Evolutionary conservation across 306 rosid genomes (phyloP), one percentile per base, ranked within the genome.

Genomic region (Dryas alaskensis): DNA sequence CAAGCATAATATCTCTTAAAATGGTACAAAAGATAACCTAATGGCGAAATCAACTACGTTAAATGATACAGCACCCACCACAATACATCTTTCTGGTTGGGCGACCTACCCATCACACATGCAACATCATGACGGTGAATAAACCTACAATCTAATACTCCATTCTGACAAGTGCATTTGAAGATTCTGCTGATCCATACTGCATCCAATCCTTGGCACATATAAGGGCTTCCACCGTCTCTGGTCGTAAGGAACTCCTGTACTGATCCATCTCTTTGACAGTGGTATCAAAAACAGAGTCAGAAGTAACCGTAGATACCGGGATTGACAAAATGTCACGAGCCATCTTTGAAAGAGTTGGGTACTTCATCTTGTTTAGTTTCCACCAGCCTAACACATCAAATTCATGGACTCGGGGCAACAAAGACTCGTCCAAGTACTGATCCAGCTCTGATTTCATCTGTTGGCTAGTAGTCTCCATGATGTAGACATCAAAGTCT

Each of bases 161-260:
- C 85, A 89, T 85, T 71, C 79, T 85, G 69, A 86, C 91, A 19
- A 73, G 82, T 5, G 88, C 83, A 70, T 68, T 82, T 0, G 89
- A 80, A 48, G 78, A 72, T 4, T 88, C 90, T 6, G 87, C 66
- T 11, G 77, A 46, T 67, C 85, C 92, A 42, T 76, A 70, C 70
- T 83, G 92, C 92, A 94, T 88, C 98, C 98, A 94, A 66, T 94
- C 98, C 80, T 94, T 94, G 58, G 97, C 86, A 69, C 98, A 94
- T 44, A 94, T 78, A 78, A 94, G 87, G 5, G 98, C 98, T 72
- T 94, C 98, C 70, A 89, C 89, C 0, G 94, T 88, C 88, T 89
- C 96, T 10, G 98, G 97, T 50, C 96, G 85, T 68, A 91, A 63
- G 10, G 95, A 94, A 82, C 89, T 66, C 65, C 92, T 74, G 68